Percentiles rank a stretch among this genome's conserved stretches.
Conservation (phyloP, 345 rosid species). For the Arabis hirsuta region DNA sequence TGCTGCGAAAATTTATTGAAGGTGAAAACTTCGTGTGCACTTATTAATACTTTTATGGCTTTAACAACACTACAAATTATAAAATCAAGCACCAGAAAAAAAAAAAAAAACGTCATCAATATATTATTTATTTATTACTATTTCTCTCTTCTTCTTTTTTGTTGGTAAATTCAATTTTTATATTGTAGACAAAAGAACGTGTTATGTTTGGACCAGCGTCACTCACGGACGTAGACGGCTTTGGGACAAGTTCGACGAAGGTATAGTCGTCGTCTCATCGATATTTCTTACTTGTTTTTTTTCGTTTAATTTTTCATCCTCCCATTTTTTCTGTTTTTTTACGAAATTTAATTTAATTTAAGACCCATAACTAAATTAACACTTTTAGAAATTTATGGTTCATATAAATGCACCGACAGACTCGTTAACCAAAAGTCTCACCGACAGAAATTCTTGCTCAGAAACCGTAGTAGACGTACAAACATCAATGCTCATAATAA, state of each 20-base stretch:
- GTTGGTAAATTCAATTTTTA: background rate
- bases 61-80: background rate
- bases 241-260: constrained; percentile 1
- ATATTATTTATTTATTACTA: background rate
- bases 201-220: constrained; percentile 24
- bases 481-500: background rate
- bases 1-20: background rate
- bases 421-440: constrained; percentile 14
- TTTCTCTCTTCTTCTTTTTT: background rate
- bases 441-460: constrained; percentile 36
- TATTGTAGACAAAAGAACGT: constrained; percentile 33
- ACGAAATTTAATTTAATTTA: background rate
- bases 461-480: background rate
- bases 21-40: background rate
- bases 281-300: background rate
- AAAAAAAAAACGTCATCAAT: background rate
- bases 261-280: constrained; percentile 14
- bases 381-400: background rate
- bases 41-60: background rate
- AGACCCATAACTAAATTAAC: background rate
- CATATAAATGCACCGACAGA: constrained; percentile 27
- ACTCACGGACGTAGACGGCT: constrained; percentile 20
- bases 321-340: background rate
- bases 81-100: background rate
- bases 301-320: no score